Conservation (phyloP, 139 green algal genomes). For the Coelastrella sp. region DNA sequence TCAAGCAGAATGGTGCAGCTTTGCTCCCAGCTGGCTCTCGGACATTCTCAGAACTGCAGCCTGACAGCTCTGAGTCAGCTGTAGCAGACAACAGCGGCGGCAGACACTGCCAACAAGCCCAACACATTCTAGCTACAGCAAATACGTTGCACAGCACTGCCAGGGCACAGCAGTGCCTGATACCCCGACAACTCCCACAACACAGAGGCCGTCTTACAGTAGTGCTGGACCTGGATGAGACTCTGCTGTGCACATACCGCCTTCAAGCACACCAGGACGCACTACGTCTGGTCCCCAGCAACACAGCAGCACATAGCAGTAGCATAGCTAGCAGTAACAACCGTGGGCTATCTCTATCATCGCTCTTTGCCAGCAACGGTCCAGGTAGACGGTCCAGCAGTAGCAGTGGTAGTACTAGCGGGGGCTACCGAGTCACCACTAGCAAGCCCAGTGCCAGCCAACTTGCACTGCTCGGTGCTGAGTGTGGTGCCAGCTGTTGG, state of each 20-base stretch:
- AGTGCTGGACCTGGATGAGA: slow-evolving; percentile 78
- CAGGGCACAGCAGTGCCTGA: neutral
- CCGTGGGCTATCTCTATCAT: neutral
- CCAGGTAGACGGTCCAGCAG: neutral
- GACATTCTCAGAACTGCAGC: neutral
- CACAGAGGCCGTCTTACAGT: slow-evolving; percentile 54
- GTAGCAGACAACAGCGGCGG: neutral
- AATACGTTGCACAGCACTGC: neutral
- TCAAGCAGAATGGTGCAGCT: slow-evolving; percentile 17
- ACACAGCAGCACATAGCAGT: neutral
- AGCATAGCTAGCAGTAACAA: neutral
- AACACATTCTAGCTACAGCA: neutral
- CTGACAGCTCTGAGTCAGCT: neutral
- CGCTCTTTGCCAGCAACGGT: neutral
- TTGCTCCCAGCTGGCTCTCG: neutral
- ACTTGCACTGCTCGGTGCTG: neutral
- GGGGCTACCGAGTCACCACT: neutral
- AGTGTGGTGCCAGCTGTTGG: neutral
- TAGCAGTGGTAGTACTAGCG: neutral
- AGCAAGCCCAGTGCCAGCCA: neutral
- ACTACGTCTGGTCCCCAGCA: neutral
- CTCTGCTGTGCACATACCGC: slow-evolving; percentile 64
- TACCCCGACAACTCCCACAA: neutral
- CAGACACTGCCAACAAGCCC: neutral
- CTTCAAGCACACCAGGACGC: neutral